phyloP scores from a whole-genome alignment of 768 basidiomycete species.

The Pholiota molesta region DNA sequence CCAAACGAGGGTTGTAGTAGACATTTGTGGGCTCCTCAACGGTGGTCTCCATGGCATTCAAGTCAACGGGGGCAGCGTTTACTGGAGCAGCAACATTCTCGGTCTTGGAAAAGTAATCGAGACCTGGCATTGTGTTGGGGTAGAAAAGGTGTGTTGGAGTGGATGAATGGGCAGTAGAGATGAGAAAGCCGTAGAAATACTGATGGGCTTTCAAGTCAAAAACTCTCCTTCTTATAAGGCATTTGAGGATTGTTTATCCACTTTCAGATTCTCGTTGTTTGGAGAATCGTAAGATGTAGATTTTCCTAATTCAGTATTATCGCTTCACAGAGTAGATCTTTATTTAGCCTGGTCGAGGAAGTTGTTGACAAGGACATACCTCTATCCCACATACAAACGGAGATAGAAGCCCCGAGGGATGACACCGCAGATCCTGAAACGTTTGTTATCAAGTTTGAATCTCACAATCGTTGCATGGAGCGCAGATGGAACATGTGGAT shows the following conservation, averaged over 20 bases:
- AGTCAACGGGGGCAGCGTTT: constrained; percentile 3
- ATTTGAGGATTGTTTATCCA: constrained; percentile 1
- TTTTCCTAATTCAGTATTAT: not conserved
- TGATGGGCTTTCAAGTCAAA: not conserved
- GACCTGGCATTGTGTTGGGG: constrained; percentile 23
- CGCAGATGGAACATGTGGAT: too few relatives aligned
- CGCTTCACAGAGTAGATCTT: constrained; percentile 6
- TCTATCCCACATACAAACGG: constrained; percentile 13
- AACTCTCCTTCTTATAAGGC: constrained; percentile 6
- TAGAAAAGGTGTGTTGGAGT: not conserved
- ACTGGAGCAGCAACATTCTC: constrained; percentile 10
- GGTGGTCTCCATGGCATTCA: not conserved
- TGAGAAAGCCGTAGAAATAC: not conserved
- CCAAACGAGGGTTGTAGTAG: constrained; percentile 73
- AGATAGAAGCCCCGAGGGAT: constrained; percentile 4
- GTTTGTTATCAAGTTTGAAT: not conserved
- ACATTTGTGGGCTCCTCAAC: constrained; percentile 10
- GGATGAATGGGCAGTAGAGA: not conserved
- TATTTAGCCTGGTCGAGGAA: constrained; percentile 1
- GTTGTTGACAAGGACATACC: constrained; percentile 9
- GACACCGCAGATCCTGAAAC: not conserved
- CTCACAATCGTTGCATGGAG: not conserved
- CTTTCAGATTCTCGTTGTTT: not conserved
- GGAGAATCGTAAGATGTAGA: not conserved
- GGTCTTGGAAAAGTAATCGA: constrained; percentile 25